Evolutionary conservation across 1,139 yeast species (phyloP).

Genomic region (Tardiomyces digboiensis): DNA sequence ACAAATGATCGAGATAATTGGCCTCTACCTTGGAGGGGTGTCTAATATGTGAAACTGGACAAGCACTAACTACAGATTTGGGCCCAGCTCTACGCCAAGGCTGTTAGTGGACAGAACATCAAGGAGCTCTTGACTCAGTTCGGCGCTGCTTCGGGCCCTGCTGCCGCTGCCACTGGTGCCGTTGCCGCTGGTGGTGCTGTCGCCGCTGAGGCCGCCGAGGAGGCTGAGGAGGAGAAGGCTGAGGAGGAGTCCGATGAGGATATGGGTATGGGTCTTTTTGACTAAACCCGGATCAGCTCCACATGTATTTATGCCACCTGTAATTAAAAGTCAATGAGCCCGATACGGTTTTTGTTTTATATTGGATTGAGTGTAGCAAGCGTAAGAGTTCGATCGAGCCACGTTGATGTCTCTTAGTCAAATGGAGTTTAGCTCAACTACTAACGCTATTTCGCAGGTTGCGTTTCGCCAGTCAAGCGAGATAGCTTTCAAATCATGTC

Average conservation of each 20-base stretch:
- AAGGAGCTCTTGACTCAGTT: conserved; percentile 82
- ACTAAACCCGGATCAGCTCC: conserved; percentile 7
- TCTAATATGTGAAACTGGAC: too few species aligned
- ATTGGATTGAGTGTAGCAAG: too few species aligned
- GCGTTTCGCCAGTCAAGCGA: too few species aligned
- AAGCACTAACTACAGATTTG: conserved; percentile 36
- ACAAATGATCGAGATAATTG: too few species aligned
- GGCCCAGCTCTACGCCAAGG: conserved; percentile 95
- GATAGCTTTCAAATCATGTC: too few species aligned
- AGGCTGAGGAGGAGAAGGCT: conserved; percentile 11
- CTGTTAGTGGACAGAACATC: conserved; percentile 93
- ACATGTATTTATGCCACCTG: neutral
- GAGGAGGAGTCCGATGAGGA: conserved; percentile 18
- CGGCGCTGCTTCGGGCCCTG: conserved; percentile 52
- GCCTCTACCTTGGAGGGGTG: too few species aligned
- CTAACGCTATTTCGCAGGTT: too few species aligned
- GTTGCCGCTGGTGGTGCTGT: conserved; percentile 55
- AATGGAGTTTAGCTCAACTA: too few species aligned
- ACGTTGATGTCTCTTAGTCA: too few species aligned
- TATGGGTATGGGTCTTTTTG: conserved; percentile 19
- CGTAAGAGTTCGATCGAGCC: too few species aligned
- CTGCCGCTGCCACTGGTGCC: conserved; percentile 39
- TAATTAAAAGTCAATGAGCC: too few species aligned
- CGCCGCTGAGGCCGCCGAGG: conserved; percentile 26
- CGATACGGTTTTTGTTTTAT: too few species aligned